Evolutionary conservation across 352 stramenopile genomes (phyloP).

Genomic region (Thalassiosira delicatula): DNA sequence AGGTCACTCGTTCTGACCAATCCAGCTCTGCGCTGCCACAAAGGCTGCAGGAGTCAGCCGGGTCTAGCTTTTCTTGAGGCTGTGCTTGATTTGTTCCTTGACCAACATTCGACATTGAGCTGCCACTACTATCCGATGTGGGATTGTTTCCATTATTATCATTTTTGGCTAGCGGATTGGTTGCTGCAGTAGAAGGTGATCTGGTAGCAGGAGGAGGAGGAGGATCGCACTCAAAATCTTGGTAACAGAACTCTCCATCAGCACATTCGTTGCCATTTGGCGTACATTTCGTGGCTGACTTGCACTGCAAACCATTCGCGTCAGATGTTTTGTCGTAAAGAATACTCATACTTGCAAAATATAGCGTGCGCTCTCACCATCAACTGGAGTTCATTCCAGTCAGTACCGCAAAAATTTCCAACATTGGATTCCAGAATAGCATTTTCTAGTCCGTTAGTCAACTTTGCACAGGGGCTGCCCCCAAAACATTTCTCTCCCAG

Average conservation of each 20-base stretch:
- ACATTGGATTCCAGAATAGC: conserved; percentile 41
- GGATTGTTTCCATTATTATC: too few relatives aligned
- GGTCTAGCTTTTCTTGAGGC: too few relatives aligned
- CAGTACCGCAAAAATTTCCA: conserved; percentile 40
- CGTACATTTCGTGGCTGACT: conserved; percentile 41
- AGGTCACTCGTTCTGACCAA: neutral
- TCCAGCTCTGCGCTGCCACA: neutral
- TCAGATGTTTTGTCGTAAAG: neutral
- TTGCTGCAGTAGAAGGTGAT: too few relatives aligned
- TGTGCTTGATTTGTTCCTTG: too few relatives aligned
- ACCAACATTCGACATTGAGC: too few relatives aligned
- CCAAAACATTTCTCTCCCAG: neutral
- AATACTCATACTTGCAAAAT: too few relatives aligned
- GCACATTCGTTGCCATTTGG: conserved; percentile 38
- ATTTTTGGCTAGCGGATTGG: too few relatives aligned
- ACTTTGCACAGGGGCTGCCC: neutral
- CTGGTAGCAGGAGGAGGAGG: too few relatives aligned
- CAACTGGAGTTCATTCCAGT: conserved; percentile 38
- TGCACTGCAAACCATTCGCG: conserved; percentile 21
- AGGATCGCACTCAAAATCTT: conserved; percentile 59
- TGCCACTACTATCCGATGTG: too few relatives aligned
- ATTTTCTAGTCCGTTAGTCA: too few relatives aligned
- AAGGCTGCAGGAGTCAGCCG: too few relatives aligned
- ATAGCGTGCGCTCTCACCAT: too few relatives aligned
- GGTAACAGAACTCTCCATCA: conserved; percentile 48